These are phyloP conservation scores for Aurantiochytrium sp. DNA, from an alignment of 108 stramenopile genomes.

Conservation along the genomic window DNA sequence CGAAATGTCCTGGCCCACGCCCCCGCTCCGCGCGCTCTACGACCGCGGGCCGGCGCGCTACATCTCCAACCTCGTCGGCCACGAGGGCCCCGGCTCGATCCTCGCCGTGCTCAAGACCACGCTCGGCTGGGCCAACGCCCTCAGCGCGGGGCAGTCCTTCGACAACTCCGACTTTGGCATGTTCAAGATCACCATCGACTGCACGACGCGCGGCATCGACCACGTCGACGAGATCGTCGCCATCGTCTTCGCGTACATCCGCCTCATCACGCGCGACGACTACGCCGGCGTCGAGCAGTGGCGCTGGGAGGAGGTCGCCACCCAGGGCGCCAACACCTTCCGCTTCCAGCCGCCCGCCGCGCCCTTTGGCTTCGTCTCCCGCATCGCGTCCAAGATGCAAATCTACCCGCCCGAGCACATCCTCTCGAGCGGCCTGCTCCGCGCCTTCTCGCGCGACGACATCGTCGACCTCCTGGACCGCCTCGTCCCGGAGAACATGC, in stretches of 20 bases:
- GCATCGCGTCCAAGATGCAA: slow-evolving; percentile 3
- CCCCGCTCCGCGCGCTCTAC: slow-evolving; percentile 53
- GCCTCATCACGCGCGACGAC: not conserved
- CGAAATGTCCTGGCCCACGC: slow-evolving; percentile 79
- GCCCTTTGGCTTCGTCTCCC: not conserved
- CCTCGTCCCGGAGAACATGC: not conserved
- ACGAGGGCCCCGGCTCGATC: slow-evolving; percentile 86
- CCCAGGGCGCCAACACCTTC: not conserved
- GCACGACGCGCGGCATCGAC: slow-evolving; percentile 60
- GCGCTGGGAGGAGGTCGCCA: slow-evolving; percentile 28
- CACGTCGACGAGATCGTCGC: slow-evolving; percentile 31
- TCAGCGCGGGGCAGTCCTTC: slow-evolving; percentile 72
- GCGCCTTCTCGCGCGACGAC: not conserved
- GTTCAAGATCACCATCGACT: slow-evolving; percentile 62
- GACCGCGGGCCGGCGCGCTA: slow-evolving; percentile 70
- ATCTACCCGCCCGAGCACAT: not conserved
- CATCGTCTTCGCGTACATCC: slow-evolving; percentile 37
- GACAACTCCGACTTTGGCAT: slow-evolving; percentile 68
- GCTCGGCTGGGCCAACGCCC: slow-evolving; percentile 64
- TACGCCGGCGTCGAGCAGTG: not conserved
- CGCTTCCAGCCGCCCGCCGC: not conserved
- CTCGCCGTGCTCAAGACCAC: slow-evolving; percentile 67
- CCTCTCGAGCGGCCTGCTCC: not conserved
- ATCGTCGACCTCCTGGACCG: not conserved
- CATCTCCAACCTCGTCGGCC: slow-evolving; percentile 85